Conservation (phyloP, 306 rosid species). For the Cicer chorassanicum region DNA sequence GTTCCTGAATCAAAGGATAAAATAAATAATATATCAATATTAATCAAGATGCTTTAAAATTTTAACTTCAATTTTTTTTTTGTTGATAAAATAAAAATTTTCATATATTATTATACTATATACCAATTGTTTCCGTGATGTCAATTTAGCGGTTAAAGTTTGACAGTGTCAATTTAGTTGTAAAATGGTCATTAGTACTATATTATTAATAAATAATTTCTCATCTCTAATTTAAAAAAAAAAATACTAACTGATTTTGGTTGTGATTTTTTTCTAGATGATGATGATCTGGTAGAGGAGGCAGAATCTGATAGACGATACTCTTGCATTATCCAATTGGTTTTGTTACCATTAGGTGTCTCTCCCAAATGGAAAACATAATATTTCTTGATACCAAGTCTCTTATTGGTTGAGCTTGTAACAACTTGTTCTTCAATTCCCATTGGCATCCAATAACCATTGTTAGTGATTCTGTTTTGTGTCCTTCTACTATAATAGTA, state of each 20-base stretch:
- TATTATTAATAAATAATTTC: too few species aligned
- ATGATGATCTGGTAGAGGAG: constrained; percentile 58
- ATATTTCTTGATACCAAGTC: constrained; percentile 78
- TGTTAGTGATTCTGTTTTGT: constrained; percentile 61
- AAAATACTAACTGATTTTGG: constrained; percentile 61
- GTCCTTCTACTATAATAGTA: constrained; percentile 85
- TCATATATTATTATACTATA: neutral
- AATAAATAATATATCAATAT: neutral
- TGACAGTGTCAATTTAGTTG: too few species aligned
- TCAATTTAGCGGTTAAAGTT: too few species aligned
- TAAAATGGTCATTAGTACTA: too few species aligned
- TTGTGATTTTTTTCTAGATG: constrained; percentile 66
- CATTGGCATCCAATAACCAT: constrained; percentile 77
- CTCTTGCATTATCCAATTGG: constrained; percentile 94
- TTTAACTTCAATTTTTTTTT: neutral
- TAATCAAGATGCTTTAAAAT: neutral
- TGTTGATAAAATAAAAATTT: neutral
- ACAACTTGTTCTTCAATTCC: constrained; percentile 75
- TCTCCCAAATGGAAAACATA: constrained; percentile 69
- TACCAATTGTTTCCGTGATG: too few species aligned
- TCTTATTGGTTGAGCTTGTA: constrained; percentile 49
- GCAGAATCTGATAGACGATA: constrained; percentile 67
- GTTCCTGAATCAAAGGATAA: constrained; percentile 54
- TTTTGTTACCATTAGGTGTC: constrained; percentile 59
- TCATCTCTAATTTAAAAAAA: too few species aligned